Evolutionary conservation across 805 yeast genomes (phyloP).

Genomic region (Sugiyamaella lignohabitans): DNA sequence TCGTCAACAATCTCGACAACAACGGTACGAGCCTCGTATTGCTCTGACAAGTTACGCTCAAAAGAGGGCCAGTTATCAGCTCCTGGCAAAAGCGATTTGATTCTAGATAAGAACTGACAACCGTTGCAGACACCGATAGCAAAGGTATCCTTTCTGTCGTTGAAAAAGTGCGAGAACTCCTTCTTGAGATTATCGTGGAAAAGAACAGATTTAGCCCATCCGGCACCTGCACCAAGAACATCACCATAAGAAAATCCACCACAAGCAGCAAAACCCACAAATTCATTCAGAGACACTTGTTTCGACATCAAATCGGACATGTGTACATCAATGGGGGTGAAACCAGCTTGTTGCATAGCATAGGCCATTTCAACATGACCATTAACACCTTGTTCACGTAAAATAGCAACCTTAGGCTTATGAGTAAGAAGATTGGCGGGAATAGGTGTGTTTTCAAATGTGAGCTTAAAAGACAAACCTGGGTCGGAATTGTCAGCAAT

Average conservation of each 20-base stretch:
- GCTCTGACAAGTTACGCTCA: conserved; percentile 86
- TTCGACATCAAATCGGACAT: conserved; percentile 88
- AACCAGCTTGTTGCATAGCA: conserved; percentile 92
- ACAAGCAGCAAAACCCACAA: conserved; percentile 94
- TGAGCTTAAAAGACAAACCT: conserved; percentile 75
- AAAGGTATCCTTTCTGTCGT: conserved; percentile 82
- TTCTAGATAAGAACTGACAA: conserved; percentile 88
- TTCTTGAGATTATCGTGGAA: conserved; percentile 70
- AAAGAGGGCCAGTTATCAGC: conserved; percentile 94
- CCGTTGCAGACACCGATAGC: conserved; percentile 99
- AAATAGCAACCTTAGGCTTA: conserved; percentile 89
- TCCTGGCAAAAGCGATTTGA: conserved; percentile 85
- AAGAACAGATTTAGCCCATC: conserved; percentile 96
- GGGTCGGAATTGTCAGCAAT: conserved; percentile 81
- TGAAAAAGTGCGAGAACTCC: conserved; percentile 77
- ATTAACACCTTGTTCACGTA: conserved; percentile 98
- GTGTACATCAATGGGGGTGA: conserved; percentile 89
- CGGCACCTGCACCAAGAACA: conserved; percentile 97
- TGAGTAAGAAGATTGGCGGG: conserved; percentile 21
- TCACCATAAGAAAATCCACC: conserved; percentile 99
- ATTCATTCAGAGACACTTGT: conserved; percentile 61
- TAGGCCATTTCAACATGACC: conserved; percentile 99
- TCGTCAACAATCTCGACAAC: conserved; percentile 73
- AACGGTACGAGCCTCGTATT: conserved; percentile 90
- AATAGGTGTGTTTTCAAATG: conserved; percentile 46